Evolutionary conservation across 345 rosid species (phyloP).

Genomic region (Eucalyptus erythrocorys): DNA sequence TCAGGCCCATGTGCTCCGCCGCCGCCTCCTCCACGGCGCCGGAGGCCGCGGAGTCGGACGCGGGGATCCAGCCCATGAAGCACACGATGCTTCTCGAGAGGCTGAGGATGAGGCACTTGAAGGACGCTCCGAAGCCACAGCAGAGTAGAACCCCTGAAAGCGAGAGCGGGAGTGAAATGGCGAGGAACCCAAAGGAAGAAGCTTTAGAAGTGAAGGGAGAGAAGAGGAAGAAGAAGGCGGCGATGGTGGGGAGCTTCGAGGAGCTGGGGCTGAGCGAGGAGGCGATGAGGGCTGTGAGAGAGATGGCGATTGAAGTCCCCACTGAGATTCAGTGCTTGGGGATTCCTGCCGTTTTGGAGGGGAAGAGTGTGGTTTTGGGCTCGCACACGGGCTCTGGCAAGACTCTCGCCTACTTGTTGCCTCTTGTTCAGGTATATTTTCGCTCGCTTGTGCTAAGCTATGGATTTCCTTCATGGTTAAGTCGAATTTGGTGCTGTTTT

Average conservation of each 20-base stretch:
- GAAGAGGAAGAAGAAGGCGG: conserved; percentile 35
- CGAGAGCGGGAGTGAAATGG: background rate
- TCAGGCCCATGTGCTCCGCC: conserved; percentile 16
- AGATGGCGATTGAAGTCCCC: conserved; percentile 69
- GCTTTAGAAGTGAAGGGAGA: background rate
- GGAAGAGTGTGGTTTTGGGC: conserved; percentile 76
- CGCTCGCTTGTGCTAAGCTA: background rate
- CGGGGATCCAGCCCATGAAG: conserved; percentile 19
- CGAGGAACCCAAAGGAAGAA: conserved; percentile 3
- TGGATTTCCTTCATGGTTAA: background rate
- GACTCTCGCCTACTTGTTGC: conserved; percentile 81
- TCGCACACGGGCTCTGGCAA: conserved; percentile 98
- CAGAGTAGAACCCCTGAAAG: conserved; percentile 11
- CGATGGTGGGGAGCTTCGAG: conserved; percentile 44
- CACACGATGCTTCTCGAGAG: conserved; percentile 78
- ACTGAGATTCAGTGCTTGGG: conserved; percentile 94
- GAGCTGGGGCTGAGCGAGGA: conserved; percentile 76
- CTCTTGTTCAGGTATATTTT: conserved; percentile 74
- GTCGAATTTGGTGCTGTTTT: background rate
- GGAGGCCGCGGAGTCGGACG: conserved; percentile 27
- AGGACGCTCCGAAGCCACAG: conserved; percentile 26
- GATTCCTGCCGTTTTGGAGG: conserved; percentile 73
- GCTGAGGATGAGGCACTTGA: conserved; percentile 61
- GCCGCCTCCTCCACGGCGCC: conserved; percentile 5
- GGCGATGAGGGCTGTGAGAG: conserved; percentile 72